Base-by-base conservation (phyloP, 352 stramenopile genomes). In the Globisporangium camurandrum region DNA sequence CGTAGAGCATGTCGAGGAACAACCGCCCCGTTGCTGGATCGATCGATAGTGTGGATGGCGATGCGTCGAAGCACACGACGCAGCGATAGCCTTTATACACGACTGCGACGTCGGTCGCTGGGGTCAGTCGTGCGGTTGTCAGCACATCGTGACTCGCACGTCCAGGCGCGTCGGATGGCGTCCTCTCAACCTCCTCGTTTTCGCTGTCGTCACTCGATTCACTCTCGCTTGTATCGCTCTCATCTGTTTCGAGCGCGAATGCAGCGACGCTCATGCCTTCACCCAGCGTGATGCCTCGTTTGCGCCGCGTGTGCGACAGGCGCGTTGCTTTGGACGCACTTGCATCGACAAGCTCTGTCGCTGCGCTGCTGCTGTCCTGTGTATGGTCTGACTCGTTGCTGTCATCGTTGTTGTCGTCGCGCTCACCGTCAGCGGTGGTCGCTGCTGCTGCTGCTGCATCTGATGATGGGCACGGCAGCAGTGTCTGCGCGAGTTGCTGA, bases 61-160 rank as follows among this genome's bases (percentile, higher is more conserved):
- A 93, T 24, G 77, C 79, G 53, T 95, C 84, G 19, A 95, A 67
- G 60, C 78, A 93, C 30, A 95, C 51, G 5, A 89, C 80, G 38
- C 82, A 89, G 46, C 82, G 80, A 44, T 93, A 95, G 39, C 76
- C 74, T 17, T 68, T 60, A 61, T 90, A 93, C 26, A 91, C 59
- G 36, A 81, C 62, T n/a, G 49, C 38, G 17, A 93, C 69, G 36
- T 64, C 47, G 0, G 71, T 81, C 48, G 66, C 57, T 34, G 74
- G 57, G 11, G 74, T 75, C 44, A 91, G 42, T 0, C 62, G 58
- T 52, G 69, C 66, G 10, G 50, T 20, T 3, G 24, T 46, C 22
- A 72, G 54, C n/a, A 53, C 42, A 23, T 54, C 41, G 30, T 34
- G 8, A 11, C 28, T 34, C 28, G 28, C 40, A n/a, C n/a, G n/a